Evolutionary conservation across 148 eudicot species (phyloP).

Genomic region (Simmondsia chinensis): DNA sequence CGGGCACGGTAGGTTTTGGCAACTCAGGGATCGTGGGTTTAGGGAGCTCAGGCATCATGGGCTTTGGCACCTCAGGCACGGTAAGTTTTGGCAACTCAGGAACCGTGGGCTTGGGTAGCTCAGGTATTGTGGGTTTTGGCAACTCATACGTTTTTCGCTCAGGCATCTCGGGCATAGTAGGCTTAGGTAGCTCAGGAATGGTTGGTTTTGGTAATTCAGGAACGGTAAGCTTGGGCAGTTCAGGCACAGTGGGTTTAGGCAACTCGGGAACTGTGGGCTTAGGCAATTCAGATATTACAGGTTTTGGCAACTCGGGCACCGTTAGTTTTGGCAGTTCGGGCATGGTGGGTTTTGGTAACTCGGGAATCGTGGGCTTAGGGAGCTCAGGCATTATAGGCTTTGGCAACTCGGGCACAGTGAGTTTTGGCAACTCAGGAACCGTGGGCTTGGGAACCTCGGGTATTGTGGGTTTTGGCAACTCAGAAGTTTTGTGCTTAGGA

Average conservation of each 20-base stretch:
- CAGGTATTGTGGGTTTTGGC: slow-evolving; percentile 3
- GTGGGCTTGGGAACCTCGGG: too few species aligned
- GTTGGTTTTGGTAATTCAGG: slow-evolving; percentile 5
- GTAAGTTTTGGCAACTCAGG: slow-evolving; percentile 6
- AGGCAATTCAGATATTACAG: neutral
- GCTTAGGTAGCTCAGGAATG: slow-evolving; percentile 7
- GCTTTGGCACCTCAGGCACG: slow-evolving; percentile 7
- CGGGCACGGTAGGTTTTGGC: slow-evolving; percentile 2
- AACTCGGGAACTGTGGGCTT: neutral
- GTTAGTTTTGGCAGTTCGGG: slow-evolving; percentile 6
- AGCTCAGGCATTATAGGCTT: neutral
- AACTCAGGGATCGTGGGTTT: neutral
- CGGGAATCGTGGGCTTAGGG: neutral
- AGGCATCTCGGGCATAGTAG: slow-evolving; percentile 5
- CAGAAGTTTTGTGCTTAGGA: neutral
- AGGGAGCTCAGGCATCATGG: slow-evolving; percentile 2
- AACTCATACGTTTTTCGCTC: slow-evolving; percentile 1
- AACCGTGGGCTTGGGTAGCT: slow-evolving; percentile 3
- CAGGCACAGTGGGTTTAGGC: slow-evolving; percentile 5
- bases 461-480: too few species aligned
- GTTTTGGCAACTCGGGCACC: slow-evolving; percentile 1
- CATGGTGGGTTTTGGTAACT: neutral
- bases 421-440: neutral
- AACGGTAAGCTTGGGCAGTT: neutral
- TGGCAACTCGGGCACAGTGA: neutral